Conservation (phyloP, 2,329 filamentous ascomycete species). For the Macroventuria anomochaeta region DNA sequence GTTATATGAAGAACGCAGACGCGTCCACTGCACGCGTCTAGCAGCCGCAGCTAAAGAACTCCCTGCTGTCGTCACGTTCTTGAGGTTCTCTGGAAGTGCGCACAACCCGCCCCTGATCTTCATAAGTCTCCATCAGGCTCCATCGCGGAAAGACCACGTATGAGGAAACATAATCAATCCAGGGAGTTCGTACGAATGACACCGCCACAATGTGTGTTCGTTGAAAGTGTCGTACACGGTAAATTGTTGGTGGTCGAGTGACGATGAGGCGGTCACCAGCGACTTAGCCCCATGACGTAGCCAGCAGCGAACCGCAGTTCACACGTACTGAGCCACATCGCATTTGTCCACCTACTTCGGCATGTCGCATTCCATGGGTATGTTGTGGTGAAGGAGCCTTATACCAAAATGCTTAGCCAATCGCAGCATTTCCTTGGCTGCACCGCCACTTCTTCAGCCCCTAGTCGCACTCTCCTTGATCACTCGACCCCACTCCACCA, state of each 20-base stretch:
- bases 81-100: too few species aligned
- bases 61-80: too few species aligned
- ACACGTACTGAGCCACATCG: neutral
- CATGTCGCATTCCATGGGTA: neutral
- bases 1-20: too few species aligned
- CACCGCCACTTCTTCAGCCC: slow-evolving; percentile 13
- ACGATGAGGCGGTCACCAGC: neutral
- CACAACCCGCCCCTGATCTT: too few species aligned
- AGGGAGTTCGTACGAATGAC: neutral
- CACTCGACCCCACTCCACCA: slow-evolving; percentile 7
- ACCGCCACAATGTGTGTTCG: neutral
- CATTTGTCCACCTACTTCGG: neutral
- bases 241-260: neutral
- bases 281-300: slow-evolving; percentile 13
- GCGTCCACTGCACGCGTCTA: too few species aligned
- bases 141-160: neutral
- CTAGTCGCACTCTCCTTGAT: slow-evolving; percentile 7
- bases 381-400: neutral
- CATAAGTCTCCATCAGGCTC: neutral
- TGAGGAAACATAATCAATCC: neutral
- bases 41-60: too few species aligned
- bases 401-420: neutral
- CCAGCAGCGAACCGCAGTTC: neutral
- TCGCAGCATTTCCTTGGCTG: neutral
- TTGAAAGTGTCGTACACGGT: neutral